phyloP scores from a whole-genome alignment of 2,329 filamentous ascomycete genomes.

The Hypoxylon sp. region DNA sequence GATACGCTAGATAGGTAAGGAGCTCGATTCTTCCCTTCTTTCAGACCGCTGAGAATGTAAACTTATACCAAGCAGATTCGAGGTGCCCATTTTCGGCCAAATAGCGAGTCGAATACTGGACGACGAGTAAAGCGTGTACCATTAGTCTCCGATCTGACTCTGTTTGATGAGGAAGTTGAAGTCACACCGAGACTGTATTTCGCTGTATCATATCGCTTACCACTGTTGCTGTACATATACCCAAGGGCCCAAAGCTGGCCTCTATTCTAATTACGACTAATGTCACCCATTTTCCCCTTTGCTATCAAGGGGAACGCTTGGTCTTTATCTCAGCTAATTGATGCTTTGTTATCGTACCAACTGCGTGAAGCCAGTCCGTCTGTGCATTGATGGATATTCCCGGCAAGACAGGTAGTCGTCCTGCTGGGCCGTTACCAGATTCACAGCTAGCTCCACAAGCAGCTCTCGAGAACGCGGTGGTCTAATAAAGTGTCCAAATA shows the following conservation, averaged over 20 bases:
- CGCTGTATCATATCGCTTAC: conserved; percentile 30
- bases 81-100: conserved; percentile 88
- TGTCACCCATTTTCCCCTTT: neutral
- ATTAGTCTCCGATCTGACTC: neutral
- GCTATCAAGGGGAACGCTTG: neutral
- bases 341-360: neutral
- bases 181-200: conserved; percentile 6
- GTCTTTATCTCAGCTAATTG: neutral
- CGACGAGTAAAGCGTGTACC: conserved; percentile 66
- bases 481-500: neutral
- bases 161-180: neutral
- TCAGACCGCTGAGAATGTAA: neutral
- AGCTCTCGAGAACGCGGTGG: no score
- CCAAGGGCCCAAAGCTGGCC: conserved; percentile 23
- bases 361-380: neutral
- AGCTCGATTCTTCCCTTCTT: conserved; percentile 24
- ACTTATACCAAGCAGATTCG: conserved; percentile 70
- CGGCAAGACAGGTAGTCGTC: no score
- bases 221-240: conserved; percentile 38
- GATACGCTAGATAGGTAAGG: conserved; percentile 73
- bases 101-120: conserved; percentile 92
- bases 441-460: no score
- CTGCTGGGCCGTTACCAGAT: no score
- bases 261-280: conserved; percentile 33
- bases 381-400: neutral